Base-by-base conservation (phyloP, 2,329 filamentous ascomycete species). In the Colletotrichum cereale region DNA sequence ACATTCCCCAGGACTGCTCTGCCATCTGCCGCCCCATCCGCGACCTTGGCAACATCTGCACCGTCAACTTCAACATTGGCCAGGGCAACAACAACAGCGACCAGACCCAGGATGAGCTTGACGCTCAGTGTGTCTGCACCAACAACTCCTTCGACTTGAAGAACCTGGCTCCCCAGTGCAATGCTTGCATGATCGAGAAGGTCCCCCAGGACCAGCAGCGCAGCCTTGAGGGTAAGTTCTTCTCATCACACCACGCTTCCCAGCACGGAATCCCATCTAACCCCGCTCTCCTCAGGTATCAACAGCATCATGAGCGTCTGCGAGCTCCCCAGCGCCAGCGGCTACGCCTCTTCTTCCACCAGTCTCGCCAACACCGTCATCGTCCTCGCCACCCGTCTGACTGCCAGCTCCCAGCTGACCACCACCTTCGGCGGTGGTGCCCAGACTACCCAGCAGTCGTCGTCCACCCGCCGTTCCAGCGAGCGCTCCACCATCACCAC, bases 161-260 rank as follows among this genome's bases (percentile, higher is more conserved):
- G 65, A 69, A 40, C 60, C 40, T 72, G 44, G 69, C 65, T 31
- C 58, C 65, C 60, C 65, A 72, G 69, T 84, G 82, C 71, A 77
- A 79, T 62, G 78, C 77, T 65, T 84, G 82, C 72, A 80, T 84
- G 71, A 75, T 75, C 42, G 78, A 83, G 76, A 79, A 79, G 69
- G 60, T 67, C 57, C 62, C 63, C 52, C 56, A 57, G 62, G 71
- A 70, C 63, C 67, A 74, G 69, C 69, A 72, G 69, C 69, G 69
- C 26, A 72, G 69, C 65, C 69, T 72, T 38, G 69, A 72, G 65
- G 69, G 69, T 72, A 44, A n/a, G 64, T 29, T 4, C n/a, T 36
- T 36, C 16, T 11, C 5, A 12, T n/a, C 21, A 29, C 24, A 5
- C 8, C 3, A 18, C 16, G 5, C 11, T 36, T 31, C 0, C 26